Conservation (phyloP, 139 green algal species). For the Monoraphidium neglectum region DNA sequence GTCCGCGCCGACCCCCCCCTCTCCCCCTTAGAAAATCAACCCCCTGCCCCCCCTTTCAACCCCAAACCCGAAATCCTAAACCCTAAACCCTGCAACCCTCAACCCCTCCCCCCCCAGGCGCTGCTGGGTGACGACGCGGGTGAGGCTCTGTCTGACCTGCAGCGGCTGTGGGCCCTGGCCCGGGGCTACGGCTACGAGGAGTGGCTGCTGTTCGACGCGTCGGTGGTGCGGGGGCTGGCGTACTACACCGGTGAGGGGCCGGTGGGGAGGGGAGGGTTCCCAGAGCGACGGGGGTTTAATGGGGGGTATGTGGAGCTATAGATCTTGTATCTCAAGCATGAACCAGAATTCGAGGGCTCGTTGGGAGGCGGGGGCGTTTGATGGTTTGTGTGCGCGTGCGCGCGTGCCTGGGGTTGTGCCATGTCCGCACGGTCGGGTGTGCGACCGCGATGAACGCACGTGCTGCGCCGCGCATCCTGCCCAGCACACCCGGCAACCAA, state of each 20-base stretch:
- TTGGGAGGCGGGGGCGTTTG: neutral
- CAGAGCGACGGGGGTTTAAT: neutral
- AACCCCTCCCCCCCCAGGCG: neutral
- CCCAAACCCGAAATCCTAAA: too few relatives aligned
- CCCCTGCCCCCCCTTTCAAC: too few relatives aligned
- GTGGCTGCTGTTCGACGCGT: slow-evolving; percentile 94
- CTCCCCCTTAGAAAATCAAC: too few relatives aligned
- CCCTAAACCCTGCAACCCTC: too few relatives aligned
- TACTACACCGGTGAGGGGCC: slow-evolving; percentile 98
- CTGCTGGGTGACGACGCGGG: slow-evolving; percentile 40
- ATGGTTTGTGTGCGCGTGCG: too few relatives aligned
- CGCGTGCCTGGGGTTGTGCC: too few relatives aligned
- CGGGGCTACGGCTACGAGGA: slow-evolving; percentile 86
- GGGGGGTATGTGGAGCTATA: neutral
- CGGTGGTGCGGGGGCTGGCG: slow-evolving; percentile 92
- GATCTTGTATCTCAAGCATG: neutral
- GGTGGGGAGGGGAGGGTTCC: neutral
- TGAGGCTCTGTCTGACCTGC: slow-evolving; percentile 77
- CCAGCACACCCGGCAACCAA: too few relatives aligned
- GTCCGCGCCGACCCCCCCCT: too few relatives aligned
- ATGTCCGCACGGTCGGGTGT: too few relatives aligned
- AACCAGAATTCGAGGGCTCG: neutral
- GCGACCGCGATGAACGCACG: too few relatives aligned
- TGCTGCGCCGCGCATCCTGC: too few relatives aligned
- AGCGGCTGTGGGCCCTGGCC: slow-evolving; percentile 82